Evolutionary conservation across 805 yeast genomes (phyloP), one percentile per base, ranked within the genome.

Genomic region (Metschnikowia drakensbergensis): DNA sequence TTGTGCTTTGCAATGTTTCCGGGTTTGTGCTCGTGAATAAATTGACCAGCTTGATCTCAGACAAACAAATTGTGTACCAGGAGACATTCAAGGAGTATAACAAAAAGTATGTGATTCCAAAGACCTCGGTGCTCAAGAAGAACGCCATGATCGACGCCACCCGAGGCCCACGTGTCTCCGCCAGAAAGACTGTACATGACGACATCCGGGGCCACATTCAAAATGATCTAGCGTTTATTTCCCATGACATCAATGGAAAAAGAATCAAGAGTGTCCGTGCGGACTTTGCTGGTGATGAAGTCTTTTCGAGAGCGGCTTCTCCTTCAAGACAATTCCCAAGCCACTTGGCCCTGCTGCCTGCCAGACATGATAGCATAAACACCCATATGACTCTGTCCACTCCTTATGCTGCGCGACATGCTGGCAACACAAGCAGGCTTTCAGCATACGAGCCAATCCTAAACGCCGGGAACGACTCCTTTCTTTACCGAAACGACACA

Each of bases 91-190:
- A 75, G 33, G 94, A 87, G 57, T 82, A 82, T 57, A 76, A 83
- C 54, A 64, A 73, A 29, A 86, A 86, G 60, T 79, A 74, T 52
- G 84, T 84, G 13, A 75, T 75, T 32, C 90, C 89, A 3, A 74
- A 75, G 44, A 65, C 79, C 2, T 71, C 80, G 6, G 72, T 74
- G 8, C 63, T 69, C 41, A 72, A 74, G 41, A 78, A 82, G 54
- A 88, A 86, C 55, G 88, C 77, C 5, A 71, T 77, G 23, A 71
- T 84, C 5, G 86, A 81, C 63, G 82, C 86, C 2, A 79, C 84
- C 2, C 50, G 47, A 29, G 75, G 74, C 1, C 71, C 71, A 23
- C 46, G 49, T 32, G 64, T 57, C 37, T 64, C 65, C 23, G 65
- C 64, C 44, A 55, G 56, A 23, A 62, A 61, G 54, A 48, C 52